Evolutionary conservation across 345 rosid genomes (phyloP), one percentile per base, ranked within the genome.

Genomic region (Linum tenue): DNA sequence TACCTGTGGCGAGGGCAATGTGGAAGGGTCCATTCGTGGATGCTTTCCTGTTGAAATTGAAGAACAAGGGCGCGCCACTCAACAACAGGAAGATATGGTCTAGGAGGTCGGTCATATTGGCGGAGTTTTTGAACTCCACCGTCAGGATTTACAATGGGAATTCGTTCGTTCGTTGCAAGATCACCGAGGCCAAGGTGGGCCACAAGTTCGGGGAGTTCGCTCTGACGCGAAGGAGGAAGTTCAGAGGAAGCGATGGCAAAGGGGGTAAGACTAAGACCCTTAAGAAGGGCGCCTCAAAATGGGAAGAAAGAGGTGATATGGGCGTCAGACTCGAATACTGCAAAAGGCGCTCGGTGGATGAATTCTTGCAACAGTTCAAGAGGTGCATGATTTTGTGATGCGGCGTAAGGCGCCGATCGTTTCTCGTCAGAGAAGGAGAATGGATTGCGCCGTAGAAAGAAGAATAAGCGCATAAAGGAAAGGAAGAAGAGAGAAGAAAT

Each of bases 141-240:
- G 70, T 81, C 5, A 69, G 77, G 37, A 76, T 81, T 40, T 78
- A 81, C 82, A 81, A 78, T 64, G 85, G 85, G 7, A 81, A 73
- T 38, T 65, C 70, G 7, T 75, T 71, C 63, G 66, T 76, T 60
- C 85, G 83, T 2, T 72, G 79, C 42, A 81, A 81, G 83, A 79
- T 81, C 70, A 81, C 77, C 5, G 85, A 81, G 72, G 75, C 71
- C 10, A 81, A 71, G 75, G 83, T 81, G 41, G 85, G 85, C 17
- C 85, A 79, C 67, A 81, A 79, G 61, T 81, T 81, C 70, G 83
- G 81, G 17, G 85, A 81, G 73, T 76, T 81, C 53, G 81, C 83
- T 48, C 56, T 74, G 37, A 81, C 85, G 10, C 73, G 79, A 42
- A 77, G 73, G 58, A 53, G 81, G n/a, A 66, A 56, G 50, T 15